Conservation (phyloP, 176 grass and related monocot genomes). For the Hsuehochloa calcarea region DNA sequence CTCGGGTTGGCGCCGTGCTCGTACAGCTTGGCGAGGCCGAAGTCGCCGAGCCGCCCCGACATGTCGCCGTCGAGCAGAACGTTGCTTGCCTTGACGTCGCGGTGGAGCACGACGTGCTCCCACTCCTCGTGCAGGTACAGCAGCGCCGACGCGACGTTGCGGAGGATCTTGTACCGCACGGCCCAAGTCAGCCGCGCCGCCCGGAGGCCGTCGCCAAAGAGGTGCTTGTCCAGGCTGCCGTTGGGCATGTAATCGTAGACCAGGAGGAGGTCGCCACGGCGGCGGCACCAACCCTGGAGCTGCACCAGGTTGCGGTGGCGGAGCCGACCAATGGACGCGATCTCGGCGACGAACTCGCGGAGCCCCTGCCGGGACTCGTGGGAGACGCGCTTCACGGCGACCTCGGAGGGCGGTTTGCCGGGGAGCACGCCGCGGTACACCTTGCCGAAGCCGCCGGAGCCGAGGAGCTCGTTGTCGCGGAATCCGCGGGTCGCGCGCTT, state of each 20-base stretch:
- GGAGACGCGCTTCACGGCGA: conserved; percentile 78
- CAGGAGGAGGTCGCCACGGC: conserved; percentile 66
- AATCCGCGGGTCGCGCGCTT: conserved; percentile 69
- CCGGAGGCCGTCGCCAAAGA: conserved; percentile 37
- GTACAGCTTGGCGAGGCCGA: conserved; percentile 80
- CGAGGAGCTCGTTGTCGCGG: conserved; percentile 68
- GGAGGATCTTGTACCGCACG: conserved; percentile 40
- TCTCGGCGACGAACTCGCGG: conserved; percentile 78
- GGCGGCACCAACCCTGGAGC: conserved; percentile 88
- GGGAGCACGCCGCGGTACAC: conserved; percentile 79
- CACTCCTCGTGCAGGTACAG: conserved; percentile 90
- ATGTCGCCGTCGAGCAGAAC: conserved; percentile 72
- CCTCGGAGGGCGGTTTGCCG: conserved; percentile 20
- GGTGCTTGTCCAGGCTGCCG: conserved; percentile 70
- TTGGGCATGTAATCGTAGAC: conserved; percentile 94
- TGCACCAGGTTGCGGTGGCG: conserved; percentile 83
- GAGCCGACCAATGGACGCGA: conserved; percentile 73
- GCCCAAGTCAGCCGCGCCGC: conserved; percentile 48
- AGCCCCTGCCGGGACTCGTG: conserved; percentile 79
- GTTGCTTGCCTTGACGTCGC: conserved; percentile 87
- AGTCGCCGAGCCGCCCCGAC: conserved; percentile 68
- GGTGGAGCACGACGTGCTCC: conserved; percentile 84
- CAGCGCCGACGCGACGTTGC: conserved; percentile 67
- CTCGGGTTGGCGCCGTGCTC: conserved; percentile 75
- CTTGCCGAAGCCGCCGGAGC: conserved; percentile 83